Evolutionary conservation across 2,329 filamentous ascomycete species (phyloP).

Genomic region (Diplocarpon mali): DNA sequence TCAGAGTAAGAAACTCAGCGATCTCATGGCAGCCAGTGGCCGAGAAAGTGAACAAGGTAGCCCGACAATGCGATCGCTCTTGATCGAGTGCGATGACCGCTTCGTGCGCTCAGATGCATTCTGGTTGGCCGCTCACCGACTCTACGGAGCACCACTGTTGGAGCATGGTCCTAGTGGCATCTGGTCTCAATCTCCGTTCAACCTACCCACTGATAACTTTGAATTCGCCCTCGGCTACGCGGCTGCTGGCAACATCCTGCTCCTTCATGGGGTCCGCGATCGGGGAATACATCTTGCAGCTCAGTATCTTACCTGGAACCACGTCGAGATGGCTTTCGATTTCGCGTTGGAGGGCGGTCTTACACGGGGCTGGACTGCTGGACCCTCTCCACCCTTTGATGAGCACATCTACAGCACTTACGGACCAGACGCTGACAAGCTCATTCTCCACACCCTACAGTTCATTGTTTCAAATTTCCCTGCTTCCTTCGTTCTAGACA

Average conservation of each 20-base stretch:
- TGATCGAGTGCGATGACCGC: conserved; percentile 39
- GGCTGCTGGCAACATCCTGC: conserved; percentile 48
- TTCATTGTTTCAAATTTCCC: conserved; percentile 53
- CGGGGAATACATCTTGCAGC: conserved; percentile 50
- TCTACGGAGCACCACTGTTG: conserved; percentile 45
- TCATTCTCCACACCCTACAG: conserved; percentile 44
- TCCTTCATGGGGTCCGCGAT: conserved; percentile 41
- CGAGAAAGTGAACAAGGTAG: conserved; percentile 23
- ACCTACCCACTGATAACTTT: conserved; percentile 33
- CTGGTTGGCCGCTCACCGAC: conserved; percentile 43
- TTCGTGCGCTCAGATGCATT: conserved; percentile 46
- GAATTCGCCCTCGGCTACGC: conserved; percentile 52
- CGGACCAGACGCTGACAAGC: conserved; percentile 41
- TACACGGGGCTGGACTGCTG: conserved; percentile 27
- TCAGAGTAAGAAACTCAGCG: conserved; percentile 36
- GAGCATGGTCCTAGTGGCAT: conserved; percentile 16
- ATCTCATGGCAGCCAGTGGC: conserved; percentile 22
- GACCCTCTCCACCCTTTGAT: conserved; percentile 14
- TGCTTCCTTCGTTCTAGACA: conserved; percentile 47
- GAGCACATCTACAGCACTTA: conserved; percentile 33
- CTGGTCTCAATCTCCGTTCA: conserved; percentile 10
- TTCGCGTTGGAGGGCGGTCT: conserved; percentile 42
- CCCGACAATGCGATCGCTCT: conserved; percentile 29
- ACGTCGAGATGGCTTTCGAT: conserved; percentile 47
- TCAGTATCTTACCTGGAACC: conserved; percentile 50